Evolutionary conservation across 2,329 filamentous ascomycete genomes (phyloP), one percentile per base, ranked within the genome.

Genomic region (Sordariomycetes sp.): DNA sequence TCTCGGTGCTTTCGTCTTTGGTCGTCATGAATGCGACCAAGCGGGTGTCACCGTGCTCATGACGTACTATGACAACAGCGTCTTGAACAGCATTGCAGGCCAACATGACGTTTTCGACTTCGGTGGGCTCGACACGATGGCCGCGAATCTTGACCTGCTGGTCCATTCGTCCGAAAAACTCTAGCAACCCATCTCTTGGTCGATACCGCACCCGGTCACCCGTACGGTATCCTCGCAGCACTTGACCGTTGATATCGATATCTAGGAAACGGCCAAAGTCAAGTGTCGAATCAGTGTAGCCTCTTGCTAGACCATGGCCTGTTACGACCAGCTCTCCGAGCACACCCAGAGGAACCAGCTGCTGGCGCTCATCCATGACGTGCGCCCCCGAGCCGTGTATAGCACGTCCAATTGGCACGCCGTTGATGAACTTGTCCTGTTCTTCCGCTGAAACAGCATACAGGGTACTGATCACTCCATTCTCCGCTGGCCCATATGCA

Each of bases 91-190:
- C n/a, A n/a, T n/a, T n/a, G n/a, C n/a, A n/a, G n/a, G n/a, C n/a
- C n/a, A n/a, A n/a, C n/a, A n/a, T n/a, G n/a, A n/a, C n/a, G n/a
- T n/a, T n/a, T n/a, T n/a, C n/a, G 3, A 38, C 17, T 9, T 32
- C 30, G 17, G 30, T 21, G 12, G 66, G 53, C 49, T 66, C 74
- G 38, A 70, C 55, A 34, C 68, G 47, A 35, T 62, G 72, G 29
- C 74, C 75, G 20, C 62, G 58, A 10, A 75, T 46, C 45, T 75
- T 75, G 30, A 74, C 59, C 46, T 74, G 34, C 16, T 24, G 16
- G 17, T 36, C 34, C 8, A 20, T 19, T n/a, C 34, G 27, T 9
- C 34, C 34, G 20, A 37, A 18, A 14, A 32, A 37, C 19, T 37
- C 30, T 3, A 21, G 21, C 7, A 19, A 9, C 6, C 15, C 15